phyloP scores from a whole-genome alignment of 768 basidiomycete genomes.

The Chalciporus chontae region DNA sequence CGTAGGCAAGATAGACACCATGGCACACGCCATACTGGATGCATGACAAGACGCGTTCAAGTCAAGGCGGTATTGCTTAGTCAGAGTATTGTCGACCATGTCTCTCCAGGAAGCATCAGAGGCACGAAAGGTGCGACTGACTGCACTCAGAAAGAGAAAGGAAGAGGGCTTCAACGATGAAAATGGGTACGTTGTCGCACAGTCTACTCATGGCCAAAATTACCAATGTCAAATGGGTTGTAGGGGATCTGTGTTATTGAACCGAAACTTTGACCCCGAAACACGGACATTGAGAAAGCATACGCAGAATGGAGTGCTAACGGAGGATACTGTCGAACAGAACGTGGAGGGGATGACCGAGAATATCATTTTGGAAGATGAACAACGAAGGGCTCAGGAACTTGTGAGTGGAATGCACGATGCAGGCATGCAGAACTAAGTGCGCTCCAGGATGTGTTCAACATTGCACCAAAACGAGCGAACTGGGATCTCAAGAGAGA shows the following conservation, averaged over 20 bases:
- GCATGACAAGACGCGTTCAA: conserved; percentile 17
- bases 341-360: conserved; percentile 82
- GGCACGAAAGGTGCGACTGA: conserved; percentile 73
- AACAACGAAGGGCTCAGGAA: conserved; percentile 80
- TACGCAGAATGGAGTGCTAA: conserved; percentile 49
- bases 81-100: conserved; percentile 36
- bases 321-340: conserved; percentile 85
- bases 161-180: conserved; percentile 48
- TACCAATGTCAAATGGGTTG: conserved; percentile 14
- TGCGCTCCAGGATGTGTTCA: conserved; percentile 75
- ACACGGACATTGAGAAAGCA: conserved; percentile 76
- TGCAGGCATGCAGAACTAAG: conserved; percentile 14
- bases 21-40: conserved; percentile 31
- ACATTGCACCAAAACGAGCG: conserved; percentile 94
- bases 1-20: conserved; percentile 26
- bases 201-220: background rate
- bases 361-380: conserved; percentile 82
- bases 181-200: conserved; percentile 36
- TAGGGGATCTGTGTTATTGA: conserved; percentile 53
- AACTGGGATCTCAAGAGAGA: conserved; percentile 97
- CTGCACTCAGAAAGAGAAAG: conserved; percentile 74
- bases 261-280: conserved; percentile 88
- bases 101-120: conserved; percentile 78
- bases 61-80: conserved; percentile 20
- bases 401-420: conserved; percentile 53